Base-by-base conservation (phyloP, 1,284 basidiomycete species). In the Naganishia cerealis region DNA sequence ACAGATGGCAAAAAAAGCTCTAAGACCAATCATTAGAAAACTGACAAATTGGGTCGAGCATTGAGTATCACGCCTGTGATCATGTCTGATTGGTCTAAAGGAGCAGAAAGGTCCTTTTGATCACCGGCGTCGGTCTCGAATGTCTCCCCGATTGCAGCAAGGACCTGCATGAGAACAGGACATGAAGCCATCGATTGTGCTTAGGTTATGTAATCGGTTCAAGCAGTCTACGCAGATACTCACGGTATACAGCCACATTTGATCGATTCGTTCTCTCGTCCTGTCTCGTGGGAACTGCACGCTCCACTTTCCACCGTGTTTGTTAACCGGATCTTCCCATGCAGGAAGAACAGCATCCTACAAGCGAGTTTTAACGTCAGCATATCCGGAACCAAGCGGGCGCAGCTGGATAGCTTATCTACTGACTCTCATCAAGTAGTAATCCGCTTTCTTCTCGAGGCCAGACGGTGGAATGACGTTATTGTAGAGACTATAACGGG, bases 191-290 rank as follows among this genome's bases (percentile, higher is more conserved):
- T 58, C 39, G 55, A 18, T 29, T 16, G 8, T 15, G 10, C 13
- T 55, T 39, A 55, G 62, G 18, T n/a, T 65, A 26, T 40, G n/a
- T 7, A n/a, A 53, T 3, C n/a, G 18, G 3, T 5, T 13, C 54
- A 39, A 40, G 33, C 8, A 3, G 18, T 1, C 8, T 7, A 13
- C 40, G n/a, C 15, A 6, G 38, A 21, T 26, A 81, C 86, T 71
- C 77, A 94, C 93, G 50, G 95, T 98, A 83, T 94, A 94, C 58
- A 99, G 86, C 95, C 96, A 99, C 87, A 94, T 92, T 78, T 88
- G 90, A 81, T 99, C 95, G 66, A 99, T 90, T 57, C 87, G 82
- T 40, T 74, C 78, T 67, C 90, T 86, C 77, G 90, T 93, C 85
- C 97, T 98, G 74, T 98, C 95, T 78, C 91, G 90, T 36, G 96